These are phyloP conservation scores for Sporothrix luriei DNA, from an alignment of 2,329 filamentous ascomycete genomes.

Conservation along the genomic window DNA sequence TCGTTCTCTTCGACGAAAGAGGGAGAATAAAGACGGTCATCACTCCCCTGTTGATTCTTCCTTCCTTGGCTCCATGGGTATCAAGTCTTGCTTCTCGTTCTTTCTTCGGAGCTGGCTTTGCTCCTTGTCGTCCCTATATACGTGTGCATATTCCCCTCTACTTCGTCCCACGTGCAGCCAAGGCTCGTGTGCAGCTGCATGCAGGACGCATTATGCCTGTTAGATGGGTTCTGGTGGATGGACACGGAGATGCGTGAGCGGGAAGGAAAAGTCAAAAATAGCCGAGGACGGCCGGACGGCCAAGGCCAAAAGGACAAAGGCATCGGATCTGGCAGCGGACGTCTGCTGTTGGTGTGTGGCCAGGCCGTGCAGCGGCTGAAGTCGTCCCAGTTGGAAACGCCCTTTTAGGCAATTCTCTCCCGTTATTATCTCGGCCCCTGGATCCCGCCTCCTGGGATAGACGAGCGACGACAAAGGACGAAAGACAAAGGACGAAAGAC, in stretches of 20 bases:
- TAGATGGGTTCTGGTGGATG: not conserved
- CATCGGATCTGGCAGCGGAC: not conserved
- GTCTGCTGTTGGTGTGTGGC: constrained; percentile 5
- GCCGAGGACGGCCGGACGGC: not conserved
- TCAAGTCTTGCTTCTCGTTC: not conserved
- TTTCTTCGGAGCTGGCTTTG: no score
- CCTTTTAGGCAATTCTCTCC: not conserved
- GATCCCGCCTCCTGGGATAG: constrained; percentile 14
- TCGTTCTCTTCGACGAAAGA: not conserved
- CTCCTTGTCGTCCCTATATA: not conserved
- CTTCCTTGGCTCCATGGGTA: not conserved
- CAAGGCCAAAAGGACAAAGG: not conserved
- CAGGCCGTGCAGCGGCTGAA: not conserved
- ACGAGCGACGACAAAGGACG: not conserved
- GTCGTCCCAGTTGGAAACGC: not conserved
- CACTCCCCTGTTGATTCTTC: constrained; percentile 9
- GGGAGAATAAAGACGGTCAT: not conserved
- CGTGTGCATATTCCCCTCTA: no score
- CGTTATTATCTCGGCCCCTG: not conserved
- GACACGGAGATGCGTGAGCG: not conserved
- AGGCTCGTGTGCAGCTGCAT: not conserved
- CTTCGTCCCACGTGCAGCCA: not conserved
- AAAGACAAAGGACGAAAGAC: no score
- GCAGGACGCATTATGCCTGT: not conserved
- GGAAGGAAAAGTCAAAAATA: not conserved